Evolutionary conservation across 176 grass and related monocot species (phyloP), one percentile per base, ranked within the genome.

Genomic region (Avena sativa): DNA sequence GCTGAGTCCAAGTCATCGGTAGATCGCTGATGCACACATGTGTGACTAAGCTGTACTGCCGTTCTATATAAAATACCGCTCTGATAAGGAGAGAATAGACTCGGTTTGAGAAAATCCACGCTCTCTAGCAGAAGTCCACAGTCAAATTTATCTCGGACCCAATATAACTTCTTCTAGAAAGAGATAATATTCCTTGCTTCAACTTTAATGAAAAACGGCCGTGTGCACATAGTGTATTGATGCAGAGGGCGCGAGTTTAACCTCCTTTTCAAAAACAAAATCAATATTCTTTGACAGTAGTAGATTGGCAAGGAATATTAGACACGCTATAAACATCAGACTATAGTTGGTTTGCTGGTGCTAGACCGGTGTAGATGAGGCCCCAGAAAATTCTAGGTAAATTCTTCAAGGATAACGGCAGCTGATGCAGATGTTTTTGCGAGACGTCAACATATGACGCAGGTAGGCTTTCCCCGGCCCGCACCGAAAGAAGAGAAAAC

Each of bases 301-400:
- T 64, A 25, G 20, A 64, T 44, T 44, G 9, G 8, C 9, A 48
- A 10, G 9, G 8, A 48, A 10, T 9, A 48, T 43, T 43, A 25
- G 83, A 50, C 86, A 8, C 57, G 50, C 51, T 20, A 26, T 86
- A 26, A 83, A 58, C 88, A 67, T 89, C 78, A 81, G 3, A 75
- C 81, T 86, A 89, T 86, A 89, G 70, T 15, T 86, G 68, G 78
- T 75, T 1, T 58, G 82, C 16, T 80, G 77, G 50, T 48, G 83
- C 73, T 56, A 38, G 57, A 74, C 65, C 5, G 64, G 57, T 65
- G 70, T 12, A 80, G 32, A 25, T 1, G 47, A 56, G 59, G 83
- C 15, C 53, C 49, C 48, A n/a, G 8, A 3, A 89, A 15, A 30
- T 79, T 32, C 50, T 8, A 64, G 20, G 25, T 38, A n/a, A 9